Base-by-base conservation (phyloP, 2,329 filamentous ascomycete genomes). In the Colletotrichum godetiae region DNA sequence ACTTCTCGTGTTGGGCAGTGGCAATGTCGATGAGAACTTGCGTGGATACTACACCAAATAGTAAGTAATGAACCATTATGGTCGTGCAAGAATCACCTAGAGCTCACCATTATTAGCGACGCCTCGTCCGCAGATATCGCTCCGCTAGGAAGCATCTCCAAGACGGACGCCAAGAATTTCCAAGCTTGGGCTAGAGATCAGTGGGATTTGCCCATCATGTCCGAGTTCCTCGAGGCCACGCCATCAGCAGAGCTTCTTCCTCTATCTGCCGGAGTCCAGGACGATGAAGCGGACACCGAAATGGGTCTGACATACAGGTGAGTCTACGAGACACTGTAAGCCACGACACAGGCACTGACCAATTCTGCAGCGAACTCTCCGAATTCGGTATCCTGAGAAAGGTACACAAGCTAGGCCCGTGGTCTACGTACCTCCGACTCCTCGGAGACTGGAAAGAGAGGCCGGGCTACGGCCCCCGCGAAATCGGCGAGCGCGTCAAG, bases 81-180 rank as follows among this genome's bases (percentile, higher is more conserved):
- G 8, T 7, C 7, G 22, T 19, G 19, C 46, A 15, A 1, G 15
- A 1, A 24, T 12, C 29, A 31, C 1, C 33, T 19, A 6, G 1
- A 8, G 60, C 15, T 19, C 29, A 22, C 42, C 53, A 27, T n/a
- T 24, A 2, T 57, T 31, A 63, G 72, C 77, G 91, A 93, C 76
- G 85, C 84, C 67, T 85, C 82, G 7, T 87, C 84, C 8, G 88
- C 85, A 1, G 88, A 90, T 75, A 83, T 92, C 77, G 87, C 90
- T 63, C 89, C 89, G 2, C 87, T 90, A 37, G 89, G 87, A 27
- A 84, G 83, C 19, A 86, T 86, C 31, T 82, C 76, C 42, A 94
- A 94, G 79, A 89, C 87, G 2, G 92, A 94, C 76, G 85, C 93
- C 2, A 92, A 90, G 78, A 81, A 84, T 19, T 93, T 94, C 82